Base-by-base conservation (phyloP, 1,139 yeast species). In the Pneumocystis wakefieldiae region DNA sequence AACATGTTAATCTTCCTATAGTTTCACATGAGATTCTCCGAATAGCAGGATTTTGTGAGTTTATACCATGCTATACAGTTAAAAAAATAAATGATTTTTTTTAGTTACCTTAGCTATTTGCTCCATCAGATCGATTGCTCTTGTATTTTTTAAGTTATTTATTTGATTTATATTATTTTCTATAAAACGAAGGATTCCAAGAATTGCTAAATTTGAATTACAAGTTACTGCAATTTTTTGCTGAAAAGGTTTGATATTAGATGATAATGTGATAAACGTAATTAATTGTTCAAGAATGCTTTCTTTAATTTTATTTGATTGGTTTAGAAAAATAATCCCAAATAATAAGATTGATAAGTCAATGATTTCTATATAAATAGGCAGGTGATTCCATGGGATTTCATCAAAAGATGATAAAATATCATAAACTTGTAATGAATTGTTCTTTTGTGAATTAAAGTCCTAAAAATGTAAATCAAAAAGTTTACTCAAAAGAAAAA, bases 221-320 rank as follows among this genome's bases (percentile, higher is more conserved):
- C 85, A 77, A 7, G 80, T 74, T 12, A 85, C 77, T 0, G 92
- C 88, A 1, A 73, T 73, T 48, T 67, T 67, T 14, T 73, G 65
- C 1, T 69, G 69, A 1, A 67, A 67, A 57, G 66, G 65, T 73
- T 67, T 70, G 70, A 73, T 42, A 76, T 75, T 62, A 12, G 67
- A 64, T 2, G 72, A 64, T 4, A 70, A 59, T 19, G 67, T 62
- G 55, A 83, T 68, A 7, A 85, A 81, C 2, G 84, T 77, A 68
- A 91, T 79, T 67, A 92, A 75, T 66, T 86, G 90, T 68, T 91
- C 97, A 60, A 92, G 74, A 48, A 92, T 78, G 1, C 97, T 89
- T 64, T 86, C 85, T 71, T 92, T 97, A 64, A 92, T 86, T 67
- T 89, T 87, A 10, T 82, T 74, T n/a, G 91, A 82, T 69, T 92